phyloP scores from a whole-genome alignment of 306 rosid genomes.

The Albizia julibrissin region DNA sequence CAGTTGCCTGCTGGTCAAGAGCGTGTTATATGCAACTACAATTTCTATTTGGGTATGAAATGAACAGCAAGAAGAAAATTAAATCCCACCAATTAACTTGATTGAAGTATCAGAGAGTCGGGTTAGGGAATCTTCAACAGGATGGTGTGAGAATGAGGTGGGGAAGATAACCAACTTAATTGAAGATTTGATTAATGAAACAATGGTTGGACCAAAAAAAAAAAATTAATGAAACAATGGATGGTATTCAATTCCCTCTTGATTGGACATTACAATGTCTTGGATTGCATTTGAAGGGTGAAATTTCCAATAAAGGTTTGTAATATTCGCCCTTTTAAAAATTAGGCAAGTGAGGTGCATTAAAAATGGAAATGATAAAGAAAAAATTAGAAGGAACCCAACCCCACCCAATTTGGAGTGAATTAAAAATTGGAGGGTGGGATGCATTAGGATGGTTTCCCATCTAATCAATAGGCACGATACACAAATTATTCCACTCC shows the following conservation, averaged over 20 bases:
- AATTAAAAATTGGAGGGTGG: not conserved
- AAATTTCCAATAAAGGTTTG: not conserved
- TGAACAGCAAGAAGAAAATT: conserved; percentile 5
- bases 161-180: not conserved
- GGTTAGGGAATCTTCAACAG: not conserved
- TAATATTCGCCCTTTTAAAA: not conserved
- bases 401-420: not conserved
- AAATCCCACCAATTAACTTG: not conserved
- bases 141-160: not conserved
- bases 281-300: not conserved
- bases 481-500: not conserved
- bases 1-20: not conserved
- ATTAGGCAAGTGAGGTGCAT: not conserved
- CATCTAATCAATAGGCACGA: not conserved
- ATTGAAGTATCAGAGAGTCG: not conserved
- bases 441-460: not conserved
- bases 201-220: not conserved
- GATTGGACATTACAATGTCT: not conserved
- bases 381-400: not conserved
- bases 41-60: not conserved
- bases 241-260: not conserved
- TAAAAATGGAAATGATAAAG: not conserved
- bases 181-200: not conserved
- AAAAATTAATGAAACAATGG: not conserved
- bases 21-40: not conserved